A percentile compares a stretch with the other conserved stretches of the same genome.
phyloP scores from a whole-genome alignment of 768 basidiomycete genomes.

The Pleurotus platypus region DNA sequence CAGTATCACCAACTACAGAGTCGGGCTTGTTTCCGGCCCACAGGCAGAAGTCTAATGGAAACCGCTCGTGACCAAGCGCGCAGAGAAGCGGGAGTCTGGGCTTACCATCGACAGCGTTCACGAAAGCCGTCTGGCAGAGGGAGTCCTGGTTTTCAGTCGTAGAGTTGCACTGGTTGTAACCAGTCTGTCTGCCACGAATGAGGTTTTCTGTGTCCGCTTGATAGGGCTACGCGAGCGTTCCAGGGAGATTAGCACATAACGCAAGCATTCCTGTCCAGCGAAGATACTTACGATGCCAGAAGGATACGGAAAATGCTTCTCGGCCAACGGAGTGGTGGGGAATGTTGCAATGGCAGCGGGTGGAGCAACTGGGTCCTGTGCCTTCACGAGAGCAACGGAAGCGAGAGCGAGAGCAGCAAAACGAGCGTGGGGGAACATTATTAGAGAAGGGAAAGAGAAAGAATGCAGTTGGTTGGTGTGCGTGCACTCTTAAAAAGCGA shows the following conservation, averaged over 20 bases:
- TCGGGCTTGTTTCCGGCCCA: slow-evolving; percentile 56
- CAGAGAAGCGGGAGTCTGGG: background rate
- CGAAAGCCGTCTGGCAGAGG: slow-evolving; percentile 49
- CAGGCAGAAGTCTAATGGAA: slow-evolving; percentile 63
- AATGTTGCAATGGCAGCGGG: background rate
- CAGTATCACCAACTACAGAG: slow-evolving; percentile 58
- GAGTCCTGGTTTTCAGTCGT: slow-evolving; percentile 49
- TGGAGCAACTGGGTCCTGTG: background rate
- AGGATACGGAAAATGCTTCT: slow-evolving; percentile 4
- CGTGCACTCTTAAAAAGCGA: background rate
- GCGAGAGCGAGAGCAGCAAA: slow-evolving; percentile 7
- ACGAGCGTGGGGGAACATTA: slow-evolving; percentile 8
- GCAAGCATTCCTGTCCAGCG: background rate
- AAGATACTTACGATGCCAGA: slow-evolving; percentile 4
- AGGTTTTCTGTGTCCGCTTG: slow-evolving; percentile 12
- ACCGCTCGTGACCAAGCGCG: background rate
- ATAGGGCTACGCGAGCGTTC: slow-evolving; percentile 6
- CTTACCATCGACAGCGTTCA: slow-evolving; percentile 49
- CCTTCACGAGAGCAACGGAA: slow-evolving; percentile 4
- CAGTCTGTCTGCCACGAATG: slow-evolving; percentile 48
- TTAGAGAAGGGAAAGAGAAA: slow-evolving; percentile 2
- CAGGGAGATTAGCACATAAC: background rate
- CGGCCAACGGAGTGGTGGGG: slow-evolving; percentile 5
- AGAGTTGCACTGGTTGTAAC: slow-evolving; percentile 61
- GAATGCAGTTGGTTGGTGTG: background rate